Conservation (phyloP, 1,284 basidiomycete genomes). For the Bondarzewia mesenterica region DNA sequence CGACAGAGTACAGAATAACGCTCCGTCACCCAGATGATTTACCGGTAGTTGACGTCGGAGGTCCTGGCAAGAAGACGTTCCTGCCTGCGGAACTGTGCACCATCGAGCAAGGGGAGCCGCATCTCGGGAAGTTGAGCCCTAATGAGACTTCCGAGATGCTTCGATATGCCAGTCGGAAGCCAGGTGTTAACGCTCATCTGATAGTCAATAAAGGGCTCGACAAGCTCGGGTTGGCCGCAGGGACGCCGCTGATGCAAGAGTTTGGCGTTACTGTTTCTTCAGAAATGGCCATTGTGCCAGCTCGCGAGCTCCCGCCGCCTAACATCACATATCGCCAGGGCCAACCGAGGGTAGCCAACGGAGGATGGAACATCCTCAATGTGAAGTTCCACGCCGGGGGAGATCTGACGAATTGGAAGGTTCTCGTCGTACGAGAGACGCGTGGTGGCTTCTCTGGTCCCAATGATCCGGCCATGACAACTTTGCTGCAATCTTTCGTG, state of each 20-base stretch:
- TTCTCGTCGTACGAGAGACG: constrained; percentile 47
- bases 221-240: constrained; percentile 39
- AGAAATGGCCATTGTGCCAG: constrained; percentile 55
- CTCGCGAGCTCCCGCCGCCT: constrained; percentile 53
- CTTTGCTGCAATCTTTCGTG: constrained; percentile 40
- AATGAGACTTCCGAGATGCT: constrained; percentile 61
- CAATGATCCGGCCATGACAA: constrained; percentile 29
- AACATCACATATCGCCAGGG: constrained; percentile 37
- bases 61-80: constrained; percentile 31
- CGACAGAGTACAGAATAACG: constrained; percentile 47
- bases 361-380: constrained; percentile 65
- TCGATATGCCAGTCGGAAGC: constrained; percentile 49
- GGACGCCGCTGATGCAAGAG: constrained; percentile 27
- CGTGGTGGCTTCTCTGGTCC: constrained; percentile 30
- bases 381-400: constrained; percentile 54
- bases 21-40: constrained; percentile 42
- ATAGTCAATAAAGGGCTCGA: constrained; percentile 52
- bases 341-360: constrained; percentile 41
- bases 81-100: constrained; percentile 66
- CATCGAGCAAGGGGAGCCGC: constrained; percentile 48
- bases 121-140: constrained; percentile 42
- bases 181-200: constrained; percentile 44
- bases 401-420: constrained; percentile 44
- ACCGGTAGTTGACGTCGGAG: constrained; percentile 52
- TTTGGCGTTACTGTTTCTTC: constrained; percentile 49